Conservation (phyloP, 2,329 filamentous ascomycete species). For the Fusarium sp. region DNA sequence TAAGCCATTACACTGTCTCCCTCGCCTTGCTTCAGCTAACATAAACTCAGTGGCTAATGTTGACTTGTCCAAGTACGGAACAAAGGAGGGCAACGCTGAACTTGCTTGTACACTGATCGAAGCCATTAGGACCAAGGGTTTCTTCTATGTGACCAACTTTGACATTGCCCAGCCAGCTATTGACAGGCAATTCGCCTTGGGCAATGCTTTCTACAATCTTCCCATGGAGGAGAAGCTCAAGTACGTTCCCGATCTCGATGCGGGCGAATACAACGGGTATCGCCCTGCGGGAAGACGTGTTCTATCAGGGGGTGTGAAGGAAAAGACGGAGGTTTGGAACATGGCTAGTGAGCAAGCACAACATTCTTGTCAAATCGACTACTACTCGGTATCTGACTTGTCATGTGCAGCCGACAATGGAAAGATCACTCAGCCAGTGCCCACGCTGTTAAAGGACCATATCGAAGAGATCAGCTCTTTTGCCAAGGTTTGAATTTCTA, state of each 20-base stretch:
- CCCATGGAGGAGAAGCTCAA: conserved; percentile 69
- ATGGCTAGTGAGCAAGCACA: conserved; percentile 46
- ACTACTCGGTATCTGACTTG: background rate
- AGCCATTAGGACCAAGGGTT: conserved; percentile 48
- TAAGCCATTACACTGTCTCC: conserved; percentile 19
- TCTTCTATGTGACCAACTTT: conserved; percentile 62
- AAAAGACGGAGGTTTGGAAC: conserved; percentile 53
- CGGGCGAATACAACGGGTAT: conserved; percentile 66
- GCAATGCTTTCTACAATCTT: conserved; percentile 61
- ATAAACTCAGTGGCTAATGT: conserved; percentile 43
- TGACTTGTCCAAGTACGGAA: conserved; percentile 49
- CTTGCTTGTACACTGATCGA: conserved; percentile 46
- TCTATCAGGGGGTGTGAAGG: conserved; percentile 50
- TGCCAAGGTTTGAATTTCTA: conserved; percentile 17
- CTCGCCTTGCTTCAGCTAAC: conserved; percentile 10
- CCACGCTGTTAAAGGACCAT: background rate
- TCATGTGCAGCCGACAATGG: conserved; percentile 42
- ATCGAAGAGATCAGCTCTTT: conserved; percentile 1
- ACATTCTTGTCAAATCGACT: too few relatives aligned
- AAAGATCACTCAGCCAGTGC: conserved; percentile 42
- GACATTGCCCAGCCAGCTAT: conserved; percentile 66
- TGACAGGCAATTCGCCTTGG: conserved; percentile 67
- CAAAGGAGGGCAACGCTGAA: conserved; percentile 43
- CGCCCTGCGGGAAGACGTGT: conserved; percentile 55
- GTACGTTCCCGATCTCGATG: conserved; percentile 57